Percentiles rank a stretch among this genome's conserved stretches.
These are phyloP conservation scores for Friedmanniomyces endolithicus DNA, from an alignment of 495 filamentous ascomycete species.

Conservation along the genomic window DNA sequence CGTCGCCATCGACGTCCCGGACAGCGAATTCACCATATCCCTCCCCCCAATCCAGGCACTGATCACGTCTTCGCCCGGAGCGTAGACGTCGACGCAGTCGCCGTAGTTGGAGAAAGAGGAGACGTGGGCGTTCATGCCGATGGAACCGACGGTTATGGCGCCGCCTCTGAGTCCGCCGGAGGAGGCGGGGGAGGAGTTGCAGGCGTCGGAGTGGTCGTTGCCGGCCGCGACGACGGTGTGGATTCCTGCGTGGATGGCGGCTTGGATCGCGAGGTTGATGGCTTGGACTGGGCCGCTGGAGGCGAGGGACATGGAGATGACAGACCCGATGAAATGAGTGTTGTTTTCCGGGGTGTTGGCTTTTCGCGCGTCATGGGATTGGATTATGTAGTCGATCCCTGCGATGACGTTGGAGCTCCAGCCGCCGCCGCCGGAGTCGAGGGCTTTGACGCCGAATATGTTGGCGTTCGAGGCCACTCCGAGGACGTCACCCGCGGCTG, in stretches of 20 bases:
- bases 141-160: slow-evolving; percentile 30
- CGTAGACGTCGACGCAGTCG: slow-evolving; percentile 34
- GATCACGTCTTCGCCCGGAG: slow-evolving; percentile 32
- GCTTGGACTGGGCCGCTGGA: slow-evolving; percentile 14
- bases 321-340: slow-evolving; percentile 28
- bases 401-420: slow-evolving; percentile 24
- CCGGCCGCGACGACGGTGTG: slow-evolving; percentile 33
- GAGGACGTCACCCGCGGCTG: slow-evolving; percentile 26
- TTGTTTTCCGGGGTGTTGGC: slow-evolving; percentile 1
- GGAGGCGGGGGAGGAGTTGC: slow-evolving; percentile 24
- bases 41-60: slow-evolving; percentile 27
- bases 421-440: slow-evolving; percentile 29
- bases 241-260: slow-evolving; percentile 25
- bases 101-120: slow-evolving; percentile 33
- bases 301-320: slow-evolving; percentile 35
- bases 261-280: slow-evolving; percentile 27
- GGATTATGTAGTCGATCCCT: slow-evolving; percentile 32
- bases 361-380: slow-evolving; percentile 27
- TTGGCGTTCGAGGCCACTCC: slow-evolving; percentile 33
- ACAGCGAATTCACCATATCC: slow-evolving; percentile 25
- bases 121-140: slow-evolving; percentile 26
- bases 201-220: slow-evolving; percentile 27
- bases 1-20: slow-evolving; percentile 34
- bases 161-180: slow-evolving; percentile 27
- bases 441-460: slow-evolving; percentile 33